These are phyloP conservation scores for Pythium plurisporium DNA, from an alignment of 352 stramenopile species.

Conservation along the genomic window DNA sequence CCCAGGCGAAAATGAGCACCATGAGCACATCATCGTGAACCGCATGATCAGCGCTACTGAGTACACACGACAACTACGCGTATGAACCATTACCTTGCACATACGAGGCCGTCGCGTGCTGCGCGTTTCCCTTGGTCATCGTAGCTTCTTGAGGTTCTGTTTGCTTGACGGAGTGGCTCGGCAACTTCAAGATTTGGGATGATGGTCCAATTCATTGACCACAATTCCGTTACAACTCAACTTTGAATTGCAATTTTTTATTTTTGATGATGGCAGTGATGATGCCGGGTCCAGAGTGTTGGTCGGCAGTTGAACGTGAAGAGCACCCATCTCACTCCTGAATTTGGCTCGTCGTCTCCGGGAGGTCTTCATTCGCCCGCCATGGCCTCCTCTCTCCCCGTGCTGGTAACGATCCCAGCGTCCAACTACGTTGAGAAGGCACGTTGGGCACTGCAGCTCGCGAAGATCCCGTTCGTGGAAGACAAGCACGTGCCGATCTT, in stretches of 20 bases:
- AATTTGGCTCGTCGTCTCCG: neutral
- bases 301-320: too few relatives aligned
- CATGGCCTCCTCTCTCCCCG: neutral
- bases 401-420: conserved; percentile 45
- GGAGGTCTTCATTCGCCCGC: neutral
- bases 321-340: neutral
- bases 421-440: conserved; percentile 66
- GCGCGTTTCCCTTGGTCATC: conserved; percentile 4
- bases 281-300: too few relatives aligned
- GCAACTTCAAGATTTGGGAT: conserved; percentile 9
- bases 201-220: too few relatives aligned
- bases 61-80: neutral
- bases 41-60: neutral
- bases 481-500: conserved; percentile 43
- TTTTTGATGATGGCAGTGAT: neutral
- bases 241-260: conserved; percentile 1
- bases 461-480: conserved; percentile 39
- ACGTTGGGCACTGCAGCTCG: conserved; percentile 43
- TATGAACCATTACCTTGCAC: neutral
- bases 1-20: neutral
- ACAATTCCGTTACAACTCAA: neutral
- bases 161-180: too few relatives aligned
- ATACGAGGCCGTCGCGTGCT: neutral
- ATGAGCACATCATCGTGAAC: neutral
- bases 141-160: too few relatives aligned